These are phyloP conservation scores for Singerocomus rubriflavus DNA, from an alignment of 1,284 basidiomycete genomes.

Conservation along the genomic window DNA sequence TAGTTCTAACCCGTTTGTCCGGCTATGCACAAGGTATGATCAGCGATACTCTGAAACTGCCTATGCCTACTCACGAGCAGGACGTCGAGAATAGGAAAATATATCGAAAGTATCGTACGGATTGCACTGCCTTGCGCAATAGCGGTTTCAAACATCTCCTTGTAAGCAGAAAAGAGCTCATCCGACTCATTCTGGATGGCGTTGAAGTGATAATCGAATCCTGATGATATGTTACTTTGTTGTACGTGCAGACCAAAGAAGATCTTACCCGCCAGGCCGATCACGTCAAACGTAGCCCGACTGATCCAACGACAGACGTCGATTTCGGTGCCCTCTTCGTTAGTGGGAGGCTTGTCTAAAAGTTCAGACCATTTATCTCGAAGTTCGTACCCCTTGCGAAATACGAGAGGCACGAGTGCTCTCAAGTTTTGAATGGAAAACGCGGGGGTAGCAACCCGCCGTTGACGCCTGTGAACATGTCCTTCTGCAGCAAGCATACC, in stretches of 20 bases:
- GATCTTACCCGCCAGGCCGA: conserved; percentile 63
- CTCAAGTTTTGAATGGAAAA: conserved; percentile 75
- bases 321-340: conserved; percentile 32
- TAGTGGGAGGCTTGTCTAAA: conserved; percentile 25
- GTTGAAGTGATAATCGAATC: conserved; percentile 77
- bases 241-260: neutral
- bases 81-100: conserved; percentile 54
- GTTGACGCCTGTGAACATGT: conserved; percentile 66
- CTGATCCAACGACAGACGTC: conserved; percentile 75
- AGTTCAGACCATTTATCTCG: conserved; percentile 56
- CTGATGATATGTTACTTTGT: conserved; percentile 34
- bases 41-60: neutral
- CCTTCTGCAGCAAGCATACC: conserved; percentile 79
- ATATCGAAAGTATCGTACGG: conserved; percentile 51
- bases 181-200: conserved; percentile 73
- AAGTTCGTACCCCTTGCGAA: conserved; percentile 62
- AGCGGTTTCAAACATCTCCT: conserved; percentile 68
- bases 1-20: conserved; percentile 45
- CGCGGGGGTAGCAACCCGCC: conserved; percentile 71
- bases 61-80: conserved; percentile 50
- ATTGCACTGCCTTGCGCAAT: conserved; percentile 49
- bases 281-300: conserved; percentile 77
- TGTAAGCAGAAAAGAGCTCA: conserved; percentile 72
- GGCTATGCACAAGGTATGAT: conserved; percentile 42
- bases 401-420: conserved; percentile 66